Conservation (phyloP, 2,329 filamentous ascomycete genomes). For the Phialocephala subalpina region DNA sequence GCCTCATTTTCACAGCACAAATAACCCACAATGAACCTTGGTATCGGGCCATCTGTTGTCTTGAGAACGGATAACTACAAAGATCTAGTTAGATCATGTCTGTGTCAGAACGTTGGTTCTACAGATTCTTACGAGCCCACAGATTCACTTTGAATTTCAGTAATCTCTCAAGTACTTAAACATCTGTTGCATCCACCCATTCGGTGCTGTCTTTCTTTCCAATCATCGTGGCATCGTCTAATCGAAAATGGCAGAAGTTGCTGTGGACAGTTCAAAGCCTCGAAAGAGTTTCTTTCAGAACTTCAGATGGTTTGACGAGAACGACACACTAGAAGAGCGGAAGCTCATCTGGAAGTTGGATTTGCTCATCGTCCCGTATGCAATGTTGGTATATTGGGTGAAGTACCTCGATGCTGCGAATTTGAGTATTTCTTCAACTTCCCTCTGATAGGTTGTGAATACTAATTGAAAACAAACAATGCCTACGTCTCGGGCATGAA, state of each 20-base stretch:
- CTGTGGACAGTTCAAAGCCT: background rate
- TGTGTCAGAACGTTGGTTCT: background rate
- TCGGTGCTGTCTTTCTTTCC: background rate
- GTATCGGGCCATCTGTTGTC: background rate
- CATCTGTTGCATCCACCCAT: background rate
- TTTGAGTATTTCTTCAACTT: background rate
- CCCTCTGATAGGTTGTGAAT: background rate
- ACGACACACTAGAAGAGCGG: slow-evolving; percentile 4
- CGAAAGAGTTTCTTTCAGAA: background rate
- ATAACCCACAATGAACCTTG: background rate
- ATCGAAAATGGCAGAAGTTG: background rate
- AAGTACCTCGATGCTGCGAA: slow-evolving; percentile 1
- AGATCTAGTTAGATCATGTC: background rate
- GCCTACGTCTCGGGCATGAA: background rate
- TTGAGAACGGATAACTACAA: background rate
- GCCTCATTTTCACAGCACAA: background rate
- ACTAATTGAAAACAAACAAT: slow-evolving; percentile 10
- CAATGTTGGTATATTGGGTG: background rate
- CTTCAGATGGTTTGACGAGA: slow-evolving; percentile 2
- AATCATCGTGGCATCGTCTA: background rate
- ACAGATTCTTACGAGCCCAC: background rate
- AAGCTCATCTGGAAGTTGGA: slow-evolving; percentile 5
- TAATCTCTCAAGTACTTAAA: background rate
- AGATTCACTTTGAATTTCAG: background rate
- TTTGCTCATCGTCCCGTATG: background rate